phyloP scores from a whole-genome alignment of 768 basidiomycete genomes.

The Antrodiella citrinella region DNA sequence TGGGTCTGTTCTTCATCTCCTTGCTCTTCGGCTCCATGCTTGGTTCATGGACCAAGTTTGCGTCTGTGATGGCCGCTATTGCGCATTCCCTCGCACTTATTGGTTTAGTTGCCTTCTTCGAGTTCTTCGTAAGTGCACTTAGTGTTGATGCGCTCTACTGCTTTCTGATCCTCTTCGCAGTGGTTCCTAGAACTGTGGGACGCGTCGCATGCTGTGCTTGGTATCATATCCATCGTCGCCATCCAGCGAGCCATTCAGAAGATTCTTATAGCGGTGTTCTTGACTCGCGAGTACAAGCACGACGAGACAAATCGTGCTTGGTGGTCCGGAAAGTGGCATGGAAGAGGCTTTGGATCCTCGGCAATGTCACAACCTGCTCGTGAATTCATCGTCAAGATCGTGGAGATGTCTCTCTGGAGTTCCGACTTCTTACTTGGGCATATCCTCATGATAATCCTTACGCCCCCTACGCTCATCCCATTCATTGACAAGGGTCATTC shows the following conservation, averaged over 20 bases:
- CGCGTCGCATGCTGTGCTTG: slow-evolving; percentile 92
- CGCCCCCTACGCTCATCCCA: slow-evolving; percentile 78
- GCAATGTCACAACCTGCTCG: slow-evolving; percentile 93
- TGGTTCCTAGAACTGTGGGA: slow-evolving; percentile 98
- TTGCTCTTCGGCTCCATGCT: slow-evolving; percentile 89
- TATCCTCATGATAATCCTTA: slow-evolving; percentile 80
- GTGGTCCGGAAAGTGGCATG: slow-evolving; percentile 99
- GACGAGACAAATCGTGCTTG: slow-evolving; percentile 97
- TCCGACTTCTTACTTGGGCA: slow-evolving; percentile 90
- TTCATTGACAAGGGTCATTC: slow-evolving; percentile 87
- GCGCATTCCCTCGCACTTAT: slow-evolving; percentile 80
- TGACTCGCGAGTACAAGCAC: slow-evolving; percentile 96
- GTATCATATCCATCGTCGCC: slow-evolving; percentile 80
- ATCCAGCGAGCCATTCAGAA: slow-evolving; percentile 93
- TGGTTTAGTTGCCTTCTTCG: slow-evolving; percentile 85
- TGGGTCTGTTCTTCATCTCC: slow-evolving; percentile 85
- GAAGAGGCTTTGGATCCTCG: slow-evolving; percentile 82
- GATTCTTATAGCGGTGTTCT: slow-evolving; percentile 86
- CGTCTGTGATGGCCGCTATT: slow-evolving; percentile 84
- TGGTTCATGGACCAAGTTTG: slow-evolving; percentile 79
- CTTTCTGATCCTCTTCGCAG: slow-evolving; percentile 29
- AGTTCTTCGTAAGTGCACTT: slow-evolving; percentile 74
- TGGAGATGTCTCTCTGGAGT: slow-evolving; percentile 95
- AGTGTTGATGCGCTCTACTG: slow-evolving; percentile 20
- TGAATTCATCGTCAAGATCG: slow-evolving; percentile 96